Base-by-base conservation (phyloP, 148 eudicot species). In the Rhododendron williamsianum region DNA sequence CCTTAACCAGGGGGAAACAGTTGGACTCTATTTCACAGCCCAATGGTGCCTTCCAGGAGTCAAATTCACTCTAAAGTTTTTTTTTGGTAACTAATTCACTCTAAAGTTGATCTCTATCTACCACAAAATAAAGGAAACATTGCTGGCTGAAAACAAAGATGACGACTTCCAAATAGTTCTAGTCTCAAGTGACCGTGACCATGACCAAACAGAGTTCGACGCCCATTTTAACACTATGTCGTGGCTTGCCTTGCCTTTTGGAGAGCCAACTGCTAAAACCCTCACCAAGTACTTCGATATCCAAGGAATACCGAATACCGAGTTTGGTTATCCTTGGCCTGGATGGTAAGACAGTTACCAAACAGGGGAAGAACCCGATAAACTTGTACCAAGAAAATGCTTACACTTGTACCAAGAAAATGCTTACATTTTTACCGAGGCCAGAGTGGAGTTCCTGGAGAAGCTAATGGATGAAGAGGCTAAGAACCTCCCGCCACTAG, bases 11-110 rank as follows among this genome's bases (percentile, higher is more conserved):
- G 27, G 27, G 27, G 0, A 27, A 27, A 27, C 95, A 67, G 83
- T 92, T 35, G 97, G 95, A 30, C 92, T 94, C 25, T 94, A 90
- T 81, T 94, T 94, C 86, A 89, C 94, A 48, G 95, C 97, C 56
- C 86, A 94, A 71, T 94, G 97, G 97, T 93, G 95, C 30, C 65
- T 84, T 78, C 97, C 97, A 3, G 93, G 90, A 58, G 77, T 72
- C n/a, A 89, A 88, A 23, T 94, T 94, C 87, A 93, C 94, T 38
- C 91, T 90, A 3, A 94, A 91, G 85, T 76, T 94, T n/a, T n/a
- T n/a, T n/a, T n/a, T n/a, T n/a, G n/a, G n/a, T n/a, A n/a, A 93
- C 94, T 38, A 88, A 23, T 94, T 94, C 87, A 93, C 94, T 38
- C 91, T 90, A 3, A 94, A 91, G 85, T 76, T 94, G 52, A 91